These are phyloP conservation scores for Dioscorea cayenensis DNA, from an alignment of 116 monocot genomes.

Conservation along the genomic window DNA sequence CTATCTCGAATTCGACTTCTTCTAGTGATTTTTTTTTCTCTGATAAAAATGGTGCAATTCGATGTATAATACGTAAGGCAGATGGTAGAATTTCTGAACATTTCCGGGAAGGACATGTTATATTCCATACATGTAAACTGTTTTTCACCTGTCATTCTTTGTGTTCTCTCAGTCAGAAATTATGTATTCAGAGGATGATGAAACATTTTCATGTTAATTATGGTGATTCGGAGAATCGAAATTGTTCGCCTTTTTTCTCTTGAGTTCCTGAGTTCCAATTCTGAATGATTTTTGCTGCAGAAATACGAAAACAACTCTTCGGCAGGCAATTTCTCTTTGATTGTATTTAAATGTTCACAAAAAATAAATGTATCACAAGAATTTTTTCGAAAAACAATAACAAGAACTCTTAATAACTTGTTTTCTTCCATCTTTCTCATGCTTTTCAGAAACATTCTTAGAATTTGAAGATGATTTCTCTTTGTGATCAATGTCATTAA, in stretches of 20 bases:
- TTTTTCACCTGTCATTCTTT: too few species aligned
- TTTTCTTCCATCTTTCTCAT: background rate
- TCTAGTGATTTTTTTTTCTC: slow-evolving; percentile 13
- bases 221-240: background rate
- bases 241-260: background rate
- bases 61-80: background rate
- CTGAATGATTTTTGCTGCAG: too few species aligned
- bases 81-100: too few species aligned
- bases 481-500: slow-evolving; percentile 1
- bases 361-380: too few species aligned
- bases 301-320: too few species aligned
- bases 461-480: background rate
- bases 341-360: too few species aligned
- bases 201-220: slow-evolving; percentile 1
- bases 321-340: too few species aligned
- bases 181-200: too few species aligned
- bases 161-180: too few species aligned
- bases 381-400: background rate
- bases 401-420: background rate
- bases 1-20: slow-evolving; percentile 49
- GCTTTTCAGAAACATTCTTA: background rate
- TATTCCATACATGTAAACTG: too few species aligned
- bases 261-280: too few species aligned
- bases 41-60: background rate
- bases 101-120: too few species aligned